Base-by-base conservation (phyloP, 345 rosid genomes). In the Gossypioides kirkii region DNA sequence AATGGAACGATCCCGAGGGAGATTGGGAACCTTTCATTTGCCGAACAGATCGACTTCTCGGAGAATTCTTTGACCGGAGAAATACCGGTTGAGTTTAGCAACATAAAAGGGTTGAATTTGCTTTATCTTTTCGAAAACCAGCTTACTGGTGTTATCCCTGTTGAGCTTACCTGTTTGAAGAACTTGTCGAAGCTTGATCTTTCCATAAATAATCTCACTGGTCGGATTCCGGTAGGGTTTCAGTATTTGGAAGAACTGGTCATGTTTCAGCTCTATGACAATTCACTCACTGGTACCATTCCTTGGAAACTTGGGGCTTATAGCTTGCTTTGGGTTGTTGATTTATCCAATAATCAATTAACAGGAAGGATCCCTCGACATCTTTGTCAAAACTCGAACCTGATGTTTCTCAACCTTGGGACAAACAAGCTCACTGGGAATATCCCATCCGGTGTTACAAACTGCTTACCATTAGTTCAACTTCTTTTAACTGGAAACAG, bases 51-150 rank as follows among this genome's bases (percentile, higher is more conserved):
- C 56, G 97, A 94, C 81, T 92, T 94, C 72, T 91, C 97, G 0
- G 95, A 92, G 81, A 94, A 94, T 69, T 46, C 12, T 62, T 80
- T 92, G 84, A 84, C 78, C 0, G 97, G 97, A 46, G 86, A 81
- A 74, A 89, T 94, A 77, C 97, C 97, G 12, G 59, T 26, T 46
- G 98, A 90, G 82, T 84, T 94, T 4, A 70, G 89, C 61, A 83
- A 67, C 69, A 81, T 91, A 65, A 56, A 79, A 4, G 92, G 93
- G 61, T 76, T 94, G 81, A 63, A 59, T 18, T 83, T 94, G 87
- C 97, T 94, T 70, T 41, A 90, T 77, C 93, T 94, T 71, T 94
- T 94, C 62, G 91, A 94, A 79, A 94, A 94, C 80, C 69, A 80
- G 41, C 86, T 92, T 26, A 81, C 81, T 0, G 97, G 98, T 18